Conservation (phyloP, 768 basidiomycete genomes). For the Termitomyces sp. region DNA sequence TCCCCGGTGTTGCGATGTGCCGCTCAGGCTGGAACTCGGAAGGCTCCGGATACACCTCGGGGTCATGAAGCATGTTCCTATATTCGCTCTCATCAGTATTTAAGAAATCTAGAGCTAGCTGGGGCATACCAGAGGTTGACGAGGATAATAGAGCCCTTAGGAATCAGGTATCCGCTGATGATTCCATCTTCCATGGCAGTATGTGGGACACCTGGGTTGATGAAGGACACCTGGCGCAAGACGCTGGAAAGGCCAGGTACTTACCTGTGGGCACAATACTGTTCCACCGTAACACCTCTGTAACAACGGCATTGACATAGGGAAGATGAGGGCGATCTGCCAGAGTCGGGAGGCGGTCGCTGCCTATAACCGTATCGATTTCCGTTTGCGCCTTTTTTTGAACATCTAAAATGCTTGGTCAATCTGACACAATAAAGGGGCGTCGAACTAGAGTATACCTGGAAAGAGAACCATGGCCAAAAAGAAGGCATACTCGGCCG, state of each 20-base stretch:
- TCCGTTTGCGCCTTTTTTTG: conserved; percentile 52
- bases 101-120: background rate
- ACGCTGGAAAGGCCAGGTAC: background rate
- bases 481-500: conserved; percentile 43
- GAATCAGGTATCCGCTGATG: conserved; percentile 40
- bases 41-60: conserved; percentile 44
- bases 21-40: conserved; percentile 45
- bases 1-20: conserved; percentile 27
- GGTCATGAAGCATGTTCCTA: conserved; percentile 55
- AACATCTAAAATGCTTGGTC: conserved; percentile 32
- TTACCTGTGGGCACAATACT: conserved; percentile 32
- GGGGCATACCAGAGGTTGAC: conserved; percentile 40
- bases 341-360: conserved; percentile 32
- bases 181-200: conserved; percentile 40
- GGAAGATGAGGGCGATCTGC: conserved; percentile 43
- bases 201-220: conserved; percentile 38
- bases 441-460: conserved; percentile 12
- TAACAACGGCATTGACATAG: conserved; percentile 42
- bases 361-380: conserved; percentile 39
- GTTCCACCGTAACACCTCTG: conserved; percentile 48
- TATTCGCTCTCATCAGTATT: background rate
- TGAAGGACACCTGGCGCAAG: background rate
- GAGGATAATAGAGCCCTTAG: conserved; percentile 44
- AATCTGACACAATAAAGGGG: too few species aligned
- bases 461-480: conserved; percentile 43